These are phyloP conservation scores for Talaromyces sp. DNA, from an alignment of 2,329 filamentous ascomycete genomes.

Conservation along the genomic window DNA sequence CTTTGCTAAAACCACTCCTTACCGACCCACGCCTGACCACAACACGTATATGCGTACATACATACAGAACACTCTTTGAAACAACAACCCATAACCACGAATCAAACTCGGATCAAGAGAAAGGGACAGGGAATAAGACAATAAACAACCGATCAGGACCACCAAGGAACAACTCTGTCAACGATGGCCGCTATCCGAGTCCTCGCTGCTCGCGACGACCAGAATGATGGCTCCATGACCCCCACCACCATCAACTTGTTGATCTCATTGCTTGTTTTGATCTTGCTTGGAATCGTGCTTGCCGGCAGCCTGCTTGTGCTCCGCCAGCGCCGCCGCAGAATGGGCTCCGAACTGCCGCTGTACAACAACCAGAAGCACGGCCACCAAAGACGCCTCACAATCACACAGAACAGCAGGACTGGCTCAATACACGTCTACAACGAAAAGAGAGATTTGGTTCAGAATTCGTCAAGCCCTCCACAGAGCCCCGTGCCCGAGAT, in stretches of 20 bases:
- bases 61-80: constrained; percentile 7
- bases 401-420: constrained; percentile 52
- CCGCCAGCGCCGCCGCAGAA: constrained; percentile 57
- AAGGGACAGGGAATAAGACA: neutral
- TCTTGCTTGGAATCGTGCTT: constrained; percentile 66
- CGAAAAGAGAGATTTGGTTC: constrained; percentile 72
- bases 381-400: constrained; percentile 53
- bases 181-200: constrained; percentile 35
- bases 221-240: constrained; percentile 46
- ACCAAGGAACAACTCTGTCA: neutral
- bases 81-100: neutral
- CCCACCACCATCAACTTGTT: constrained; percentile 67
- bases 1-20: constrained; percentile 11
- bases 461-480: constrained; percentile 69
- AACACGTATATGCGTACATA: constrained; percentile 14
- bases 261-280: constrained; percentile 70
- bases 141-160: neutral
- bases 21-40: constrained; percentile 11
- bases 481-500: constrained; percentile 89
- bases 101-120: neutral
- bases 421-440: constrained; percentile 72
- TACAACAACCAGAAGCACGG: constrained; percentile 50
- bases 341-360: constrained; percentile 54
- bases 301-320: constrained; percentile 66
- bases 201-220: constrained; percentile 48